Conservation (phyloP, 2,329 filamentous ascomycete species). For the Pseudogymnoascus sp. region DNA sequence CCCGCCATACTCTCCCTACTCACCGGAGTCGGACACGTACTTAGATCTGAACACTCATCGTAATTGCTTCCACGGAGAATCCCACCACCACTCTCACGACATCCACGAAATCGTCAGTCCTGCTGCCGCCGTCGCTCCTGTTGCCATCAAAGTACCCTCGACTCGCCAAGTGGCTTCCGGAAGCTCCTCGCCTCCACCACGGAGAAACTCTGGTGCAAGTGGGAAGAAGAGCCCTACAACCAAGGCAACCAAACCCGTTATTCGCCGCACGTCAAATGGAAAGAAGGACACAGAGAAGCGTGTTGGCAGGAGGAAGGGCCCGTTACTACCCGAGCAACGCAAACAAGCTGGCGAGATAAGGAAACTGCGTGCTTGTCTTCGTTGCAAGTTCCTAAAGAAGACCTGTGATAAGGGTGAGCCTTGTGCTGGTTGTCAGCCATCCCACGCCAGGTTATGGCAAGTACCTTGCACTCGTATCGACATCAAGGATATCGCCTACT, state of each 20-base stretch:
- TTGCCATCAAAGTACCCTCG: constrained; percentile 60
- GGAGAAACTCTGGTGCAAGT: constrained; percentile 59
- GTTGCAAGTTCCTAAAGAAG: constrained; percentile 99
- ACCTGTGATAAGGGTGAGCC: constrained; percentile 97
- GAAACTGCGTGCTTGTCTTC: constrained; percentile 85
- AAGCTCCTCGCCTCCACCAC: constrained; percentile 55
- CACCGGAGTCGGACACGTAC: constrained; percentile 71
- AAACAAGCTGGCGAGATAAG: constrained; percentile 96
- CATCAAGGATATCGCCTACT: constrained; percentile 97
- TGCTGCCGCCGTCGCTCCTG: constrained; percentile 58
- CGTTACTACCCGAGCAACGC: constrained; percentile 84
- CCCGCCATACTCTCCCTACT: constrained; percentile 69
- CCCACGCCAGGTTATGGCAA: constrained; percentile 92
- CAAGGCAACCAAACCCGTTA: constrained; percentile 78
- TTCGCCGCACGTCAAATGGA: constrained; percentile 62
- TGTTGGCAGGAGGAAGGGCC: constrained; percentile 82
- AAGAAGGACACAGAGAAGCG: constrained; percentile 92
- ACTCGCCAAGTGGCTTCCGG: constrained; percentile 53
- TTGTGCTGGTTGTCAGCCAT: constrained; percentile 90
- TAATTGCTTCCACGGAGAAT: constrained; percentile 54
- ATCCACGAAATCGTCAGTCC: constrained; percentile 58
- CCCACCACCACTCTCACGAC: constrained; percentile 38
- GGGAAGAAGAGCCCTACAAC: constrained; percentile 55
- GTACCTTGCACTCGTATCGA: constrained; percentile 96
- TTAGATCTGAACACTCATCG: constrained; percentile 51